Evolutionary conservation across 768 basidiomycete species (phyloP), one percentile per base, ranked within the genome.

Genomic region (Termitomyces bulborhizus): DNA sequence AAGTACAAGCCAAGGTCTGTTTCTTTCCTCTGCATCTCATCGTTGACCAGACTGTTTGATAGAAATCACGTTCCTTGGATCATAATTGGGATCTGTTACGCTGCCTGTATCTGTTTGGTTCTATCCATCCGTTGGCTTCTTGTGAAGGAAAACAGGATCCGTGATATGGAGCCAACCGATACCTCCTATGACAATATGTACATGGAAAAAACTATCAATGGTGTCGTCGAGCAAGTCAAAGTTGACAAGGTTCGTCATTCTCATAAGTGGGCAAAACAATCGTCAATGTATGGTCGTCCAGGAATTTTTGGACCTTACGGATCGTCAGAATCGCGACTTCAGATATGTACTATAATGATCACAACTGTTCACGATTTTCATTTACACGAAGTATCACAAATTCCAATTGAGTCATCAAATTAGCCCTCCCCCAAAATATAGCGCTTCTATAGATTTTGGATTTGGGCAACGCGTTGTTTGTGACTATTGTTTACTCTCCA

Each of bases 11-110:
- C 86, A 5, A 77, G 85, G 85, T 84, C 53, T 3, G 27, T n/a
- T 26, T 1, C 6, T 8, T 26, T n/a, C 9, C 16, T 9, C 27
- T 24, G 4, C 12, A 16, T 18, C n/a, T 40, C n/a, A 41, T 12
- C 3, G 9, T 8, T 26, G 31, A 15, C 39, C 37, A 51, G 16
- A 54, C 11, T 32, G 4, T 39, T 51, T 13, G 4, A 49, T 55
- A 86, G 86, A 46, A 87, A 90, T 60, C 84, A 77, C 54, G 66
- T 90, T 29, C 90, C 89, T 3, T 92, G 90, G 90, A 79, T 78
- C 51, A 76, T 91, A 61, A 90, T 91, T 53, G 81, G 85, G 2
- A 65, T 83, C 50, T 86, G 85, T 68, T 84, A 85, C 64, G 57
- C 71, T 11, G 56, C 66, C 31, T 84, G 84, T 66, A 82, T 85